These are phyloP conservation scores for Fusarium sp. DNA, from an alignment of 2,329 filamentous ascomycete genomes.

Conservation along the genomic window DNA sequence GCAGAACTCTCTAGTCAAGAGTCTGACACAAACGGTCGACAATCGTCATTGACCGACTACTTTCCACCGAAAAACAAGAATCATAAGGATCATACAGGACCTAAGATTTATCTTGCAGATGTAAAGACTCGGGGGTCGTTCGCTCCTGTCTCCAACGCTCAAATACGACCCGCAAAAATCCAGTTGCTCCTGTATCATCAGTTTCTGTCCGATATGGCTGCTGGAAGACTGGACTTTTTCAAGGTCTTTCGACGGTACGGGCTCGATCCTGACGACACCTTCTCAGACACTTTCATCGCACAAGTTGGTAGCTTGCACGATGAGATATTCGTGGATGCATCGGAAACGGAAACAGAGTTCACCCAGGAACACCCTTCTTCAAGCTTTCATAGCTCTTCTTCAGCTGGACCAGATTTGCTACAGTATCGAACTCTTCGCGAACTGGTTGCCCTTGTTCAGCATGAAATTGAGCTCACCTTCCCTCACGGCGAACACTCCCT, in stretches of 20 bases:
- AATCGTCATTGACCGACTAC: slow-evolving; percentile 58
- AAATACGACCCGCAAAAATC: slow-evolving; percentile 82
- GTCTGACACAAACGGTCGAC: slow-evolving; percentile 45
- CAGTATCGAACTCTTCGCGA: slow-evolving; percentile 63
- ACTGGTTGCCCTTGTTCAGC: slow-evolving; percentile 59
- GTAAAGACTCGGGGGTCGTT: slow-evolving; percentile 83
- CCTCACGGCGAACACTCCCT: slow-evolving; percentile 62
- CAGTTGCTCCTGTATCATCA: slow-evolving; percentile 93
- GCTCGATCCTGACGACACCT: slow-evolving; percentile 72
- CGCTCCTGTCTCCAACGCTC: slow-evolving; percentile 72
- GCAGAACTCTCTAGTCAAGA: slow-evolving; percentile 61
- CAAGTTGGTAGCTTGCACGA: slow-evolving; percentile 78
- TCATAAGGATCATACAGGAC: not conserved
- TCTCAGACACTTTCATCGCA: slow-evolving; percentile 84
- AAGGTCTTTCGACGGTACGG: slow-evolving; percentile 78
- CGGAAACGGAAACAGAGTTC: slow-evolving; percentile 50
- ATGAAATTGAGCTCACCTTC: slow-evolving; percentile 65
- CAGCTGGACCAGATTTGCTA: slow-evolving; percentile 53
- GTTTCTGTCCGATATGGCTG: slow-evolving; percentile 81
- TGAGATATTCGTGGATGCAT: slow-evolving; percentile 68
- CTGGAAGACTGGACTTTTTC: slow-evolving; percentile 76
- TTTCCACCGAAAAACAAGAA: slow-evolving; percentile 48
- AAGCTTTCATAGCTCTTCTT: slow-evolving; percentile 34
- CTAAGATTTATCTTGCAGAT: slow-evolving; percentile 80
- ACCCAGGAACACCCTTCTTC: slow-evolving; percentile 24